Evolutionary conservation across 768 basidiomycete species (phyloP).

Genomic region (Zangia roseola): DNA sequence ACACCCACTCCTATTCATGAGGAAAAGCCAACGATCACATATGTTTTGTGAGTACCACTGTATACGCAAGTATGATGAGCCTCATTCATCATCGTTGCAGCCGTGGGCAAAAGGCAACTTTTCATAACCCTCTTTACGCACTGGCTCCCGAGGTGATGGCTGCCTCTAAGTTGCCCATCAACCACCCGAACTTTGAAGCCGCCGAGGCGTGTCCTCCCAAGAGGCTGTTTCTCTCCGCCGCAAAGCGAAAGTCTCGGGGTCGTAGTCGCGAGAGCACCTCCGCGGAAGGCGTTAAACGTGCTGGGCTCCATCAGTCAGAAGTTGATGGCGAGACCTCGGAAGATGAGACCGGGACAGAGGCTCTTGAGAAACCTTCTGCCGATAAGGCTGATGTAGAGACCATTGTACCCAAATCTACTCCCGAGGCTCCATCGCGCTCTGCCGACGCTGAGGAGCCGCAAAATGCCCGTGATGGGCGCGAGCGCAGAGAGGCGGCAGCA

Average conservation of each 20-base stretch:
- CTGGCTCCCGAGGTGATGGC: constrained; percentile 40
- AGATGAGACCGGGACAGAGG: constrained; percentile 8
- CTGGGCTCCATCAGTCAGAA: constrained; percentile 6
- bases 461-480: constrained; percentile 24
- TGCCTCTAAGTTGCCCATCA: constrained; percentile 53
- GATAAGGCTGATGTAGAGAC: constrained; percentile 4
- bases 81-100: constrained; percentile 35
- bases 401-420: constrained; percentile 3
- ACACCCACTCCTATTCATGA: constrained; percentile 39
- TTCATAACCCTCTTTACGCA: constrained; percentile 64
- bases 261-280: constrained; percentile 19
- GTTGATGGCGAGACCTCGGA: constrained; percentile 10
- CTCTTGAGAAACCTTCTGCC: background rate
- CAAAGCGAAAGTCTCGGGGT: constrained; percentile 29
- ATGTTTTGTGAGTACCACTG: constrained; percentile 62
- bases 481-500: constrained; percentile 21
- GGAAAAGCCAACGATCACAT: constrained; percentile 64
- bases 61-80: background rate
- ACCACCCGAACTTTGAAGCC: constrained; percentile 67
- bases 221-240: constrained; percentile 51
- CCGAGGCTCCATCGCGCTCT: background rate
- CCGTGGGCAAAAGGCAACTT: constrained; percentile 63
- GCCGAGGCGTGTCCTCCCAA: constrained; percentile 52
- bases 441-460: constrained; percentile 6
- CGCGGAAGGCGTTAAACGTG: constrained; percentile 14